phyloP scores from a whole-genome alignment of 768 basidiomycete species.

The Mycena latifolia region DNA sequence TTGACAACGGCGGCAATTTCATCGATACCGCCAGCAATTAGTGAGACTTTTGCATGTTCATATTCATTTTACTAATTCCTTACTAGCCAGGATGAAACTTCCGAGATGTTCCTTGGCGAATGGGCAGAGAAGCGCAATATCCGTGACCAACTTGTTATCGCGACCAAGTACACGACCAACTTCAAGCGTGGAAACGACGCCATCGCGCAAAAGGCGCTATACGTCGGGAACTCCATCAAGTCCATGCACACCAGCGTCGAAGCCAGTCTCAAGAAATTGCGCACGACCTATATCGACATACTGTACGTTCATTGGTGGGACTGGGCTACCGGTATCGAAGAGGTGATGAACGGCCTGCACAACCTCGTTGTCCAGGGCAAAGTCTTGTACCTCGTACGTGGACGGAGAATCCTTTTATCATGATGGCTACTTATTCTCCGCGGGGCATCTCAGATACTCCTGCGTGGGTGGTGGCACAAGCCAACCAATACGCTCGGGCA shows the following conservation, averaged over 20 bases:
- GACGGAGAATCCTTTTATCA: conserved; percentile 5
- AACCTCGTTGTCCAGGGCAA: conserved; percentile 63
- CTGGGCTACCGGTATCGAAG: conserved; percentile 63
- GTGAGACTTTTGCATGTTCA: conserved; percentile 25
- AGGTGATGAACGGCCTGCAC: conserved; percentile 68
- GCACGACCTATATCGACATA: conserved; percentile 61
- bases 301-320: conserved; percentile 66
- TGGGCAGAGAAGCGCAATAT: conserved; percentile 57
- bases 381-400: conserved; percentile 56
- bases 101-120: conserved; percentile 61
- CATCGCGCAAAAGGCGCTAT: conserved; percentile 41
- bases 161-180: conserved; percentile 50
- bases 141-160: conserved; percentile 60
- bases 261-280: too few relatives aligned
- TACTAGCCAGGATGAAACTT: conserved; percentile 50
- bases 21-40: conserved; percentile 62
- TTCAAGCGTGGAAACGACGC: conserved; percentile 38
- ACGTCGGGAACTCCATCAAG: conserved; percentile 58
- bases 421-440: background rate
- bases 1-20: too few relatives aligned
- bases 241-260: conserved; percentile 51
- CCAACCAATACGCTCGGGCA: conserved; percentile 18
- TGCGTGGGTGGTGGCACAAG: conserved; percentile 22
- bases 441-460: conserved; percentile 21
- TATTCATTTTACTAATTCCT: background rate